Evolutionary conservation across 1,284 basidiomycete species (phyloP).

Genomic region (Exobasidium cylindrosporum): DNA sequence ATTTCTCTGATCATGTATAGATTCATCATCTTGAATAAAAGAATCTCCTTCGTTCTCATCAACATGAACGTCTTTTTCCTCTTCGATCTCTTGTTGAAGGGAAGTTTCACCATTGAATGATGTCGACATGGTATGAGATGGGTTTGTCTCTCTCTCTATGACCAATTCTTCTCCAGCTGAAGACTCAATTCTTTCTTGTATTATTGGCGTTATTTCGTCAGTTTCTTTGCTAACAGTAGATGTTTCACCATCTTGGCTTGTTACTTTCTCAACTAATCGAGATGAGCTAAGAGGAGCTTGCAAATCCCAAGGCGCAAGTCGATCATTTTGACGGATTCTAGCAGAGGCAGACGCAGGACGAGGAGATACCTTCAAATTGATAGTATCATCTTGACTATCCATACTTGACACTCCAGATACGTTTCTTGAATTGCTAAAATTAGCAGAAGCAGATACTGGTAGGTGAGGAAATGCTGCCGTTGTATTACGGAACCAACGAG

Average conservation of each 20-base stretch:
- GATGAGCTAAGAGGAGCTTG: slow-evolving; percentile 28
- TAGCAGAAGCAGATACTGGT: background rate
- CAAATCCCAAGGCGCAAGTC: slow-evolving; percentile 17
- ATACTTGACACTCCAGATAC: no score
- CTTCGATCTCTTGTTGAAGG: background rate
- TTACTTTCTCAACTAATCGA: slow-evolving; percentile 15
- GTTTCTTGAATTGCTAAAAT: background rate
- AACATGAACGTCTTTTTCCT: background rate
- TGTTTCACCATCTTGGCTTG: background rate
- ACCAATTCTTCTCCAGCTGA: background rate
- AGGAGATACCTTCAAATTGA: slow-evolving; percentile 19
- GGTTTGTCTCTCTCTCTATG: background rate
- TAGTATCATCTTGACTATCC: background rate
- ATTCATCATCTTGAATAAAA: background rate
- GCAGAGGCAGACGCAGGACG: slow-evolving; percentile 34
- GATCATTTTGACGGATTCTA: background rate
- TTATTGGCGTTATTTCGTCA: background rate
- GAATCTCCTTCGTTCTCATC: slow-evolving; percentile 3
- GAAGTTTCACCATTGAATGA: background rate
- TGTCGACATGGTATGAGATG: background rate
- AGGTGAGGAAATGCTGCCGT: background rate
- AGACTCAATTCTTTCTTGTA: background rate
- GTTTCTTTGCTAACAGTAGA: background rate
- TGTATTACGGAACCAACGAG: slow-evolving; percentile 30
- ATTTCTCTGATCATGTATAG: no score